Evolutionary conservation across 192 early-diverging fungal genomes (phyloP).

Genomic region (Coemansia sp.): DNA sequence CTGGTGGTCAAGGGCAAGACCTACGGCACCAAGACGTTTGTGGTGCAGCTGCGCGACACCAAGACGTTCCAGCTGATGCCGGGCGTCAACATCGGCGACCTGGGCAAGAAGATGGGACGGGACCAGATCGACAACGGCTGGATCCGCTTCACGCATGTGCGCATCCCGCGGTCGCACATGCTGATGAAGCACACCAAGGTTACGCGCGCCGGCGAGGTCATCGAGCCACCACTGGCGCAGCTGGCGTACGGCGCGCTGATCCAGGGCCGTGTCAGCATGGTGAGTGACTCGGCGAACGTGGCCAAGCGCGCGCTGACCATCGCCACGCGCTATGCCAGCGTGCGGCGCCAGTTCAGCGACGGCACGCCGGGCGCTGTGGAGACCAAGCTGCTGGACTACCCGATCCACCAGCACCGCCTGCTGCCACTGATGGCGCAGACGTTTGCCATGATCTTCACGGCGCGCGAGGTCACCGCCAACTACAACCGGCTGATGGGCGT

Average conservation of each 20-base stretch:
- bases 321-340: constrained; percentile 85
- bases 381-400: constrained; percentile 89
- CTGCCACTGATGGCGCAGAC: constrained; percentile 88
- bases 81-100: constrained; percentile 86
- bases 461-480: constrained; percentile 73
- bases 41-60: constrained; percentile 82
- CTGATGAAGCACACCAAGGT: constrained; percentile 93
- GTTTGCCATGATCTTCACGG: constrained; percentile 88
- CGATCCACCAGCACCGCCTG: constrained; percentile 91
- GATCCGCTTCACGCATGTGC: constrained; percentile 90
- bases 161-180: constrained; percentile 87
- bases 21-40: constrained; percentile 85
- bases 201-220: constrained; percentile 68
- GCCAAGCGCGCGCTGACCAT: constrained; percentile 89
- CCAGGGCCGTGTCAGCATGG: constrained; percentile 77
- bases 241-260: constrained; percentile 87
- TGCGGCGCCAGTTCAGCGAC: constrained; percentile 83
- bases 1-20: constrained; percentile 74
- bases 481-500: constrained; percentile 75
- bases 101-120: constrained; percentile 91
- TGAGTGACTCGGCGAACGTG: constrained; percentile 79
- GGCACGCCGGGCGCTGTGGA: constrained; percentile 62
- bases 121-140: constrained; percentile 92
- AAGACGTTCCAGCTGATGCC: constrained; percentile 75
- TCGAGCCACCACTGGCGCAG: constrained; percentile 78